Percentiles rank a stretch among this genome's conserved stretches.
Evolutionary conservation across 2,329 filamentous ascomycete genomes (phyloP).

Genomic region (Moelleriella libera): DNA sequence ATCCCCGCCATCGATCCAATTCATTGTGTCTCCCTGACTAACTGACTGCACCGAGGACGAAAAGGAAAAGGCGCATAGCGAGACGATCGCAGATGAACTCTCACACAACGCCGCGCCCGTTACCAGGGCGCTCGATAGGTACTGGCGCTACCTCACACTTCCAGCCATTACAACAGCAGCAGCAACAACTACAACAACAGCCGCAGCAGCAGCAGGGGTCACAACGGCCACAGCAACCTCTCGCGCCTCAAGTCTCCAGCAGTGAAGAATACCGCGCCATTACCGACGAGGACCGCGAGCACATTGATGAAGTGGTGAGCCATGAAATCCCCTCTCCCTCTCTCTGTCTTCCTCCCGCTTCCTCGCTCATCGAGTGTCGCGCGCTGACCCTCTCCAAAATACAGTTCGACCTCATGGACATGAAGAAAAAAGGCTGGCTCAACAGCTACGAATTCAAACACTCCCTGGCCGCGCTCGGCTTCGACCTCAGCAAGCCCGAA

Average conservation of each 20-base stretch:
- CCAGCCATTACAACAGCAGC: conserved; percentile 15
- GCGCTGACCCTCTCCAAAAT: background rate
- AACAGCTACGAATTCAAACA: conserved; percentile 98
- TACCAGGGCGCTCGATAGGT: conserved; percentile 19
- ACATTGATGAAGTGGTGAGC: conserved; percentile 85
- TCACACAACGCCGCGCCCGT: conserved; percentile 22
- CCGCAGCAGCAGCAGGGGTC: conserved; percentile 6
- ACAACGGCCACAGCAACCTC: conserved; percentile 12
- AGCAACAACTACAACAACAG: conserved; percentile 6
- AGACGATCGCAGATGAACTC: conserved; percentile 16
- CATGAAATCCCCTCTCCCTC: background rate
- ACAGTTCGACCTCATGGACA: conserved; percentile 88
- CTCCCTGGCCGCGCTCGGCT: conserved; percentile 87
- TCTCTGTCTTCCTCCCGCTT: background rate
- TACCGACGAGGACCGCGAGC: conserved; percentile 79
- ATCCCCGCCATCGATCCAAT: conserved; percentile 2
- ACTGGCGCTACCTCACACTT: conserved; percentile 9
- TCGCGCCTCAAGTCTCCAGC: conserved; percentile 18
- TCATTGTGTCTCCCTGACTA: background rate
- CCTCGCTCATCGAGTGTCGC: background rate
- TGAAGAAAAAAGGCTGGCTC: conserved; percentile 85
- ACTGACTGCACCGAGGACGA: background rate
- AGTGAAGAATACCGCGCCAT: conserved; percentile 32
- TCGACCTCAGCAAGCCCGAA: conserved; percentile 76
- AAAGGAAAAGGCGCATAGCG: background rate